phyloP scores from a whole-genome alignment of 2,329 filamentous ascomycete genomes.

The Corniculantispora saksenae region DNA sequence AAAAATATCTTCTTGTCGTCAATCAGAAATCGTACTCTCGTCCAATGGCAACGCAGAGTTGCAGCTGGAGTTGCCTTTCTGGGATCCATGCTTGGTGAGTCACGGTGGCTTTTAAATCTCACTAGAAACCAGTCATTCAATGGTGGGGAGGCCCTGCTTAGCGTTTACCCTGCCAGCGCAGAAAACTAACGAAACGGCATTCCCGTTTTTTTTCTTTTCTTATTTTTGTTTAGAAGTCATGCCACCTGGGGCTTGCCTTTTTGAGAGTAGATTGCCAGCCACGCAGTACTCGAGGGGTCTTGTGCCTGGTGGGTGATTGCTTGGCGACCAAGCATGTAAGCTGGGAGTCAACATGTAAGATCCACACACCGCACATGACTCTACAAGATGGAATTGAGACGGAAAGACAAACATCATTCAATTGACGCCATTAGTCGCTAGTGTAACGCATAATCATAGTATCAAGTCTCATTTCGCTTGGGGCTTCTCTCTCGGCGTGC shows the following conservation, averaged over 20 bases:
- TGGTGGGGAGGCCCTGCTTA: neutral
- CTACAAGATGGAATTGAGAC: neutral
- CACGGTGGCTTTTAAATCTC: constrained; percentile 17
- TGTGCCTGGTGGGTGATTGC: neutral
- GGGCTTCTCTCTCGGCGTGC: constrained; percentile 11
- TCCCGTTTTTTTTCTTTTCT: too few relatives aligned
- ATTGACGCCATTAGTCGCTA: constrained; percentile 8
- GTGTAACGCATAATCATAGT: neutral
- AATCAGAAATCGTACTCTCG: neutral
- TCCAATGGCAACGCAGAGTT: constrained; percentile 2
- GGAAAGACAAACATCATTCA: neutral
- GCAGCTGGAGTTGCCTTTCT: neutral
- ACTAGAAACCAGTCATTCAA: constrained; percentile 8
- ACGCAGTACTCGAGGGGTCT: neutral
- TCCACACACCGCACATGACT: neutral
- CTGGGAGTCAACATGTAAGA: neutral
- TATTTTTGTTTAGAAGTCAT: too few relatives aligned
- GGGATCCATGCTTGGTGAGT: constrained; percentile 15
- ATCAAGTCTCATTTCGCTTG: neutral
- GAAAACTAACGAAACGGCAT: neutral
- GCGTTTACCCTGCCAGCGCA: neutral
- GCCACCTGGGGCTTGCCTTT: neutral
- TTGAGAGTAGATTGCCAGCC: neutral
- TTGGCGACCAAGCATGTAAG: neutral
- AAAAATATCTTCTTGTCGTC: neutral